Percentiles rank a stretch among this genome's conserved stretches.
Evolutionary conservation across 257 asterid species (phyloP).

Genomic region (Cordia subcordata): DNA sequence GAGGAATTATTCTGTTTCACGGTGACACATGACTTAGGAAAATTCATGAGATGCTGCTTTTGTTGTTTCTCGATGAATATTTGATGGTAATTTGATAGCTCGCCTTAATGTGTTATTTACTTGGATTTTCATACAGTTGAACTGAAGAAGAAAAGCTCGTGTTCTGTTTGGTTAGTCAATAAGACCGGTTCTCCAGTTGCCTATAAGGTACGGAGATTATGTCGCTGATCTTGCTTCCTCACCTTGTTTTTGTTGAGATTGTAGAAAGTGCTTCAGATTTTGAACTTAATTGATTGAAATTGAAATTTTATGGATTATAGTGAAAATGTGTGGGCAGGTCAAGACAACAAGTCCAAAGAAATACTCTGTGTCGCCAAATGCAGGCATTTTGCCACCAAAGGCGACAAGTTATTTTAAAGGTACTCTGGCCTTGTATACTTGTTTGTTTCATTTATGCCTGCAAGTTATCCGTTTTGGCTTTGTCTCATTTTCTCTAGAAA

Average conservation of each 20-base stretch:
- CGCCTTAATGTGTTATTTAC: neutral
- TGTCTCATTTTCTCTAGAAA: neutral
- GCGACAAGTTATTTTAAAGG: conserved; percentile 32
- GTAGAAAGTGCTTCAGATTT: neutral
- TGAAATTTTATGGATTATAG: neutral
- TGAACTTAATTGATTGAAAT: neutral
- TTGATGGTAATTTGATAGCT: neutral
- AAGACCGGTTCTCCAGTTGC: conserved; percentile 32
- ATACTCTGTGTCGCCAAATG: conserved; percentile 45
- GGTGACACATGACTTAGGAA: neutral
- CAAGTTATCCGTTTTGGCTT: neutral
- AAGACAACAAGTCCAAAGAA: conserved; percentile 53
- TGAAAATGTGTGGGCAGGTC: conserved; percentile 29
- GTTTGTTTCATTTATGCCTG: neutral
- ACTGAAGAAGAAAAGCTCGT: conserved; percentile 29
- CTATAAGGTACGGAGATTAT: conserved; percentile 27
- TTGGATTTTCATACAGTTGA: conserved; percentile 24
- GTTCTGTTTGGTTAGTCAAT: conserved; percentile 31
- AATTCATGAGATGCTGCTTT: neutral
- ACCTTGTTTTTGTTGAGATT: neutral
- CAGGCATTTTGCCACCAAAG: conserved; percentile 37
- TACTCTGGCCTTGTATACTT: conserved; percentile 3
- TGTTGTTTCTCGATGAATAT: neutral
- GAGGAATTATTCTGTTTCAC: no score
- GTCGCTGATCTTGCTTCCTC: neutral